Conservation (phyloP, 305 asterid genomes). For the Fraxinus platypoda region DNA sequence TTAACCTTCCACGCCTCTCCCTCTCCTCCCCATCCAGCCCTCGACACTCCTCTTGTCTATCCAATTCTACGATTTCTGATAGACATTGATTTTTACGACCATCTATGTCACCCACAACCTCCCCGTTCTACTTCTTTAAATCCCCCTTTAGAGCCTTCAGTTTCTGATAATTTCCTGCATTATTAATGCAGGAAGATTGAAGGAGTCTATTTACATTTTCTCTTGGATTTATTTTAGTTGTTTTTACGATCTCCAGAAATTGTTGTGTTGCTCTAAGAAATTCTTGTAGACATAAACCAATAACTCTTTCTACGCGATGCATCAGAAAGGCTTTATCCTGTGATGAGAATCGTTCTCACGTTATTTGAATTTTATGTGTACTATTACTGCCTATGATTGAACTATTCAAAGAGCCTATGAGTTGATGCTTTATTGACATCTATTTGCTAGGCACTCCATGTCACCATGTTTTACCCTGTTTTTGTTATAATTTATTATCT, state of each 20-base stretch:
- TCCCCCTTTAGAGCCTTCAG: too few species aligned
- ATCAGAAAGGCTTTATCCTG: neutral
- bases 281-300: neutral
- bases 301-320: neutral
- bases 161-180: neutral
- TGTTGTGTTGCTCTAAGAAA: neutral
- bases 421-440: neutral
- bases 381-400: neutral
- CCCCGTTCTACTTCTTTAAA: too few species aligned
- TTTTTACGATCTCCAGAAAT: neutral
- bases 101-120: too few species aligned
- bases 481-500: neutral
- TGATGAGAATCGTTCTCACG: neutral
- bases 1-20: too few species aligned
- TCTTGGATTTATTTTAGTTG: neutral
- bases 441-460: neutral
- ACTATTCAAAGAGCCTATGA: neutral
- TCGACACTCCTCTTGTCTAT: too few species aligned
- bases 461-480: slow-evolving; percentile 1
- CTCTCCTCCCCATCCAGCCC: too few species aligned
- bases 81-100: too few species aligned
- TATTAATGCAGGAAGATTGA: neutral
- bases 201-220: neutral
- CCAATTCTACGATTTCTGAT: too few species aligned
- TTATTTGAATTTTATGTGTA: neutral